Base-by-base conservation (phyloP, 2,329 filamentous ascomycete species). In the Zarea fungicola region DNA sequence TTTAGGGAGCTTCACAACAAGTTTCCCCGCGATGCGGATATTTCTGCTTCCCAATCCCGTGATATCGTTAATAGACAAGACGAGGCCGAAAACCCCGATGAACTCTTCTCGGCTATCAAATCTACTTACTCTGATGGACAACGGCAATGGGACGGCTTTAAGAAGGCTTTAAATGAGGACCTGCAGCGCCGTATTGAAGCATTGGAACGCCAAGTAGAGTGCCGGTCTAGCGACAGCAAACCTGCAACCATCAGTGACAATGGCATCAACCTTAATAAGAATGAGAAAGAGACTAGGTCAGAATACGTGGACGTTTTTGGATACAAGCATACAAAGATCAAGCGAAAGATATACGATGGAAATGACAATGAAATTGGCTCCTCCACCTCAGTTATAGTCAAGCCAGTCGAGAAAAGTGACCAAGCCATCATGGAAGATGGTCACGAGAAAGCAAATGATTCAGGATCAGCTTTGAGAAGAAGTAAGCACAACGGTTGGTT, bases 231-330 rank as follows among this genome's bases (percentile, higher is more conserved):
- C 16, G 10, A 36, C 21, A 18, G 18, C 42, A 42, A 16, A 18
- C 7, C 34, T n/a, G 6, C 43, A 5, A 4, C 25, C 9, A 11
- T 10, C 3, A 10, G 18, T 8, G 25, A 19, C 23, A 39, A 51
- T 9, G 43, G 57, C 19, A 49, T 58, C 5, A 55, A 64, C 11
- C n/a, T n/a, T n/a, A n/a, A n/a, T n/a, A 63, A 57, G 31, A 65
- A 65, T 45, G 62, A 65, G 22, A 60, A 68, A 22, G 61, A 63
- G 49, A 65, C 63, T 2, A 68, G 62, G 22, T 63, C 71, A 5
- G 69, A 75, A 52, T 65, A 69, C 43, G 64, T 71, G 5, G 73
- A 76, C 55, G 55, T 59, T 7, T 66, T 65, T 43, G 74, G 73
- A 26, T 70, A 72, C 53, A 55, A 66, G 11, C 71, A 74, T 50